A percentile compares a stretch with the other conserved stretches of the same genome.
These are phyloP conservation scores for Pythium plurisporium DNA, from an alignment of 352 stramenopile genomes.

Conservation along the genomic window DNA sequence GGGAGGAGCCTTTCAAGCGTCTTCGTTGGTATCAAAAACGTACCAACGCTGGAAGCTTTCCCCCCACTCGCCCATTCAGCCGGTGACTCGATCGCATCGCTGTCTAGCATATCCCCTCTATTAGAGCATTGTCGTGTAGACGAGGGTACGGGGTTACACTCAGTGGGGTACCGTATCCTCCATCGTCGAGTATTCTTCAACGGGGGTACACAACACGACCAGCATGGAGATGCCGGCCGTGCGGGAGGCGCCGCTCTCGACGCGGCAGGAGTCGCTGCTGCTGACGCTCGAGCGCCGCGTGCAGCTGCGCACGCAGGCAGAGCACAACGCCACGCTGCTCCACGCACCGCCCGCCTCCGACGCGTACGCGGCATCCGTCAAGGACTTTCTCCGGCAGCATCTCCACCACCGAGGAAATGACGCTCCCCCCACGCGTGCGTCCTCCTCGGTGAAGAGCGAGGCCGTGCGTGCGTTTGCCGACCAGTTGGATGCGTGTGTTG, in stretches of 20 bases:
- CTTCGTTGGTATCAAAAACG: no score
- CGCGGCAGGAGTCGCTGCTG: slow-evolving; percentile 47
- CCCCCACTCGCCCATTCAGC: no score
- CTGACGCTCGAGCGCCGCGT: slow-evolving; percentile 52
- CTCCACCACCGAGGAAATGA: background rate
- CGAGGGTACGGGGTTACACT: no score
- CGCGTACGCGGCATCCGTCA: slow-evolving; percentile 28
- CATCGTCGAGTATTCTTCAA: background rate
- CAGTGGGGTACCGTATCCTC: background rate
- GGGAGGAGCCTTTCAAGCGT: no score
- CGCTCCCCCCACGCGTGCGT: background rate
- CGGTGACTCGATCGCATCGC: no score
- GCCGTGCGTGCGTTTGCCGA: slow-evolving; percentile 21
- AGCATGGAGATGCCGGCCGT: slow-evolving; percentile 20
- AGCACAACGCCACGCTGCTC: slow-evolving; percentile 38
- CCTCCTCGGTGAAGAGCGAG: background rate
- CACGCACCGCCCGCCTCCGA: background rate
- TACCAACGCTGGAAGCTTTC: no score
- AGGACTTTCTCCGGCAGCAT: slow-evolving; percentile 33
- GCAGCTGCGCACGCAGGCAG: slow-evolving; percentile 46
- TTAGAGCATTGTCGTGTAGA: no score
- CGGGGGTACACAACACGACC: background rate
- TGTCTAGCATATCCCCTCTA: no score
- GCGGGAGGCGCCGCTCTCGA: slow-evolving; percentile 40
- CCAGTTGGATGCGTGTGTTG: slow-evolving; percentile 28